Evolutionary conservation across 2,329 filamentous ascomycete species (phyloP), one percentile per base, ranked within the genome.

Genomic region (Botrytis medusae): DNA sequence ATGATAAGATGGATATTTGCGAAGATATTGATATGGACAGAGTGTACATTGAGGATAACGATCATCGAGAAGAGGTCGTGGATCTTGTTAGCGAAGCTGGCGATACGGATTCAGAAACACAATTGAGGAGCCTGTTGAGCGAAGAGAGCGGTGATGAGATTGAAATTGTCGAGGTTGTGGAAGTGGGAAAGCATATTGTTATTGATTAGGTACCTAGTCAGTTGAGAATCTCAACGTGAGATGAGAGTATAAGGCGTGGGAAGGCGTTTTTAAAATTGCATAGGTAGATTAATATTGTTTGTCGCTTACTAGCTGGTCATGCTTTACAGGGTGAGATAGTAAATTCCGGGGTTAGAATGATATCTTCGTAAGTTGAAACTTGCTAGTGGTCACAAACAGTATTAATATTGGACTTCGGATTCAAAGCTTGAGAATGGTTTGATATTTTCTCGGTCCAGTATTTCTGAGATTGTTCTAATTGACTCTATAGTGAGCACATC

Each of bases 301-400:
- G 12, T 3, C 25, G 7, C 1, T 8, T 18, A 7, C 5, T 16
- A 29, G 29, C 14, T 29, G 5, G 0, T 29, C 2, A n/a, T n/a
- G 48, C 25, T 54, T 16, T n/a, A 54, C 25, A 29, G 29, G 51
- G n/a, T 29, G n/a, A 44, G 3, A 14, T 44, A 16, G 9, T 44
- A 44, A 44, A 14, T 44, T 44, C 42, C 2, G 42, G 42, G 42
- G 6, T 16, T 44, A 9, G 42, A 44, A 12, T 44, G 42, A 16
- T 44, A 4, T 44, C 14, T 44, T 44, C 42, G 42, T 44, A 44
- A 3, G 12, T 44, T 44, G 42, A 0, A 12, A 12, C 42, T 44
- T 14, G 14, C 42, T 44, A 44, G 12, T 44, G 37, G 37, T 37
- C 9, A 8, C 37, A 37, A 37, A 37, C 6, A 37, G 9, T 37